Evolutionary conservation across 768 basidiomycete species (phyloP).

Genomic region (Hygrophorus pudorinus): DNA sequence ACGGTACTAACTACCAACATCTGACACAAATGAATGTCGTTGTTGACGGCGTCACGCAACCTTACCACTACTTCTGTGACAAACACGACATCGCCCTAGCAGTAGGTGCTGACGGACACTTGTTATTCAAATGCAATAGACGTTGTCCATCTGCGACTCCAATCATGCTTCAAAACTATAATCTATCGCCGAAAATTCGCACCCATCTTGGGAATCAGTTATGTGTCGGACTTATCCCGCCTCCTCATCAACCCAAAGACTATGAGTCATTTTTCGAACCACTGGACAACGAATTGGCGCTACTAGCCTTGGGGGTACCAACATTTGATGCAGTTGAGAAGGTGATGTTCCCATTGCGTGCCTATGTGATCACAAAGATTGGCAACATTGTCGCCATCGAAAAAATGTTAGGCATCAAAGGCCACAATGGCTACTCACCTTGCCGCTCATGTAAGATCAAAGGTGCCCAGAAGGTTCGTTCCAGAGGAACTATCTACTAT

Average conservation of each 20-base stretch:
- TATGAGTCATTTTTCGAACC: slow-evolving; percentile 34
- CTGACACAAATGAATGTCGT: slow-evolving; percentile 15
- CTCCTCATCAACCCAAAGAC: slow-evolving; percentile 34
- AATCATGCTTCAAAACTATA: slow-evolving; percentile 30
- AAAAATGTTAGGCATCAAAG: slow-evolving; percentile 26
- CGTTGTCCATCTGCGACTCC: slow-evolving; percentile 25
- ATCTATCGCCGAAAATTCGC: slow-evolving; percentile 28
- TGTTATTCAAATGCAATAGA: slow-evolving; percentile 18
- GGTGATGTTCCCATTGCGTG: slow-evolving; percentile 16
- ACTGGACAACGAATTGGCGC: slow-evolving; percentile 24
- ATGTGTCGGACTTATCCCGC: slow-evolving; percentile 32
- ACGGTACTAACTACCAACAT: slow-evolving; percentile 20
- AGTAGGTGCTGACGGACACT: slow-evolving; percentile 27
- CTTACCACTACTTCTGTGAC: slow-evolving; percentile 23
- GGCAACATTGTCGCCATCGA: slow-evolving; percentile 25
- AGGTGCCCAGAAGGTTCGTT: slow-evolving; percentile 9
- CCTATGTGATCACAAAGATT: slow-evolving; percentile 17
- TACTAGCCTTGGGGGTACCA: slow-evolving; percentile 25
- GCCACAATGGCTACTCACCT: slow-evolving; percentile 23
- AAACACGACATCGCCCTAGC: slow-evolving; percentile 28
- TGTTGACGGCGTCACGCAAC: slow-evolving; percentile 13
- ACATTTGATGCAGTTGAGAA: slow-evolving; percentile 21
- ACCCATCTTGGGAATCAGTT: slow-evolving; percentile 22
- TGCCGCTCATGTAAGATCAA: slow-evolving; percentile 26
- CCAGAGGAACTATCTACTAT: slow-evolving; percentile 12